Percentiles rank a stretch among this genome's conserved stretches.
Evolutionary conservation across 345 rosid species (phyloP).

Genomic region (Eucalyptus camaldulensis): DNA sequence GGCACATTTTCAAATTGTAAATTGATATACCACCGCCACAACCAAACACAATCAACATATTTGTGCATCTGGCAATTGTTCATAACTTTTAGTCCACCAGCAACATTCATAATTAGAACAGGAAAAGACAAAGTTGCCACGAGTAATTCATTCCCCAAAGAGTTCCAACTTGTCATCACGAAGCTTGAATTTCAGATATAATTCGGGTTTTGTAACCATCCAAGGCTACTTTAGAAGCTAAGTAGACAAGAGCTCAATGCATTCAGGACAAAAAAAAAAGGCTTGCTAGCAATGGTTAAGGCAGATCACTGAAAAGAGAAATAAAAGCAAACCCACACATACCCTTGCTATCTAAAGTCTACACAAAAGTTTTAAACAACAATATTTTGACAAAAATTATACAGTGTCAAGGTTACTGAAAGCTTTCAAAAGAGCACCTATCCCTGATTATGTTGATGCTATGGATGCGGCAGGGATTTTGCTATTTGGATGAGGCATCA

Average conservation of each 20-base stretch:
- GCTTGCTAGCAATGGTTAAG: background rate
- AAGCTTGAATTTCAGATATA: no score
- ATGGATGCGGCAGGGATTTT: slow-evolving; percentile 40
- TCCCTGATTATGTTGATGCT: slow-evolving; percentile 78
- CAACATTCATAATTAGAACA: background rate
- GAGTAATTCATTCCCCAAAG: background rate
- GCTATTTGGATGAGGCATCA: slow-evolving; percentile 89
- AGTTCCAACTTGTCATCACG: background rate
- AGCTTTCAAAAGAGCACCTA: slow-evolving; percentile 25
- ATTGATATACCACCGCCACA: background rate
- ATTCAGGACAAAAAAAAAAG: no score
- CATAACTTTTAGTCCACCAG: background rate
- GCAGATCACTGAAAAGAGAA: no score
- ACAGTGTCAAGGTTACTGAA: background rate
- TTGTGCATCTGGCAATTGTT: background rate
- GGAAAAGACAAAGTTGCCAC: background rate
- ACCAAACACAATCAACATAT: background rate
- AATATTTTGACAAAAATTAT: background rate
- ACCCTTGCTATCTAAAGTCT: background rate
- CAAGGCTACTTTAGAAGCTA: background rate
- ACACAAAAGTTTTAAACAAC: background rate
- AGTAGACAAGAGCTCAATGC: background rate
- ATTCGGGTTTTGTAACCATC: background rate
- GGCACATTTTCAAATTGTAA: background rate
- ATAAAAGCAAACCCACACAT: background rate